Evolutionary conservation across 1,284 basidiomycete genomes (phyloP), one percentile per base, ranked within the genome.

Genomic region (Cryptococcus neoformans): DNA sequence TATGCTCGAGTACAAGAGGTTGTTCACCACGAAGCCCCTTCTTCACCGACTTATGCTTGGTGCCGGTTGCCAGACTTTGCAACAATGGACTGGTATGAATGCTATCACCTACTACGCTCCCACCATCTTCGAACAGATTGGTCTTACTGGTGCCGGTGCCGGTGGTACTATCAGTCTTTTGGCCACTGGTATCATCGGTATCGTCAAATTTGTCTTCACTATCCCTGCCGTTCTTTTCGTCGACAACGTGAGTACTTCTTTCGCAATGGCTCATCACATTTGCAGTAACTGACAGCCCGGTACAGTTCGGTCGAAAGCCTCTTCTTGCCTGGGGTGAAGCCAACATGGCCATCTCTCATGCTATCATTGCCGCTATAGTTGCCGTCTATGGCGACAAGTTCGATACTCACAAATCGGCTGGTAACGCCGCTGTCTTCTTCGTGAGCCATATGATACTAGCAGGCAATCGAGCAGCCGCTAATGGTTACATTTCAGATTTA

Each of bases 151-250:
- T n/a, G n/a, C n/a, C n/a, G n/a, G n/a, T n/a, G n/a, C n/a, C n/a
- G 70, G 67, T 12, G 58, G 57, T 21, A 67, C 67, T 8, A 68
- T 66, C 54, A 44, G 55, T 38, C 54, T 71, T 1, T 81, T 91
- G 37, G 87, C 89, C 1, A 91, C 89, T 10, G 90, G 89, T 51
- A 84, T 91, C 9, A 89, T 90, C 55, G 89, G 89, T 49, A 84
- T 90, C 65, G 86, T 83, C 64, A 77, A 75, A 64, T 73, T 76
- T 47, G 62, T 74, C 16, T 61, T 75, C 46, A 76, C 75, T 3
- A 67, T 77, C 51, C 75, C 75, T 2, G 75, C 75, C 11, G 74
- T 77, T 0, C 58, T 76, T 4, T 74, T 71, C 37, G 73, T 76
- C 44, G 75, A 77, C 65, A 72, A 71, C 55, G 60, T 62, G 46